These are phyloP conservation scores for Acanthamoeba castellanii DNA, from an alignment of 208 protist genomes.

Conservation along the genomic window DNA sequence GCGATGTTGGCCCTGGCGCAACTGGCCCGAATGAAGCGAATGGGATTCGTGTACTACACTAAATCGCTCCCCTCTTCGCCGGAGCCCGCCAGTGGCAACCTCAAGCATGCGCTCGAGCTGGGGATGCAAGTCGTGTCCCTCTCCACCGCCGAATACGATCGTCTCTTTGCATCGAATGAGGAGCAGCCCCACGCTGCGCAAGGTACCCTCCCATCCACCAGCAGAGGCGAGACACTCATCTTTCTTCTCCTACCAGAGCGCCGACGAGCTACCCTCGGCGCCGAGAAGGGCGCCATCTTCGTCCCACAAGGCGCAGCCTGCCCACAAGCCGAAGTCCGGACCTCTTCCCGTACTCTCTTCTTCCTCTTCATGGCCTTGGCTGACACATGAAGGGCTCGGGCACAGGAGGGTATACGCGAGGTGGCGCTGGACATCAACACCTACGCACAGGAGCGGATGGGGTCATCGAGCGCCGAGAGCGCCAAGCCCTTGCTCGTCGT, in stretches of 20 bases:
- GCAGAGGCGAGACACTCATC: too few species aligned
- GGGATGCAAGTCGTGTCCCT: neutral
- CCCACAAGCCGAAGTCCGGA: neutral
- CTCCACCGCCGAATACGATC: neutral
- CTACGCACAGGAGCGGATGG: neutral
- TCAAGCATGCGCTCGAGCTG: neutral
- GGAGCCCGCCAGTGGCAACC: neutral
- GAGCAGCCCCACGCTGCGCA: neutral
- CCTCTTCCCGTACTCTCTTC: neutral
- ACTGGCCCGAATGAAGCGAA: neutral
- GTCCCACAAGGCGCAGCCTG: conserved; percentile 5
- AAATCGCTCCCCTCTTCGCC: neutral
- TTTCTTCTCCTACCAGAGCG: neutral
- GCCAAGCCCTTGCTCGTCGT: conserved; percentile 1
- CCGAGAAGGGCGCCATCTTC: neutral
- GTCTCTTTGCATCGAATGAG: conserved; percentile 3
- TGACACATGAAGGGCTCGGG: neutral
- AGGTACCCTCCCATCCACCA: neutral
- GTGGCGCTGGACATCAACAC: conserved; percentile 29
- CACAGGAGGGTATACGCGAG: conserved; percentile 8
- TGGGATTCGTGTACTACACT: neutral
- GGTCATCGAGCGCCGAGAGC: neutral
- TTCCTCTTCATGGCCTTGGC: neutral
- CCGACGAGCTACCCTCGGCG: neutral
- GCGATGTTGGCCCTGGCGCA: conserved; percentile 10